phyloP scores from a whole-genome alignment of 2,329 filamentous ascomycete species.

The Fusarium avenaceum region DNA sequence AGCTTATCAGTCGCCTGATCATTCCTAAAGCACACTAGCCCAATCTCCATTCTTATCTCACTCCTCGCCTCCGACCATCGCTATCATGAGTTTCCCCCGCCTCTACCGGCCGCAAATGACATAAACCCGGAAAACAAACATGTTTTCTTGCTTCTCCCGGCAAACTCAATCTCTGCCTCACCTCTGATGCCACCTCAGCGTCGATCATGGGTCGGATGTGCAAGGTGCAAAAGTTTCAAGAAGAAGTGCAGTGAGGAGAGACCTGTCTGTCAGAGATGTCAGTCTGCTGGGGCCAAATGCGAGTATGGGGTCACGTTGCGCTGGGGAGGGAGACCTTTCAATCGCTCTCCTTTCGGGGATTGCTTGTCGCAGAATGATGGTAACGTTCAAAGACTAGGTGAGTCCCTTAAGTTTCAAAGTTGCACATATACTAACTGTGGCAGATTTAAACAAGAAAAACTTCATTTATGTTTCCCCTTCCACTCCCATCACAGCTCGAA shows the following conservation, averaged over 20 bases:
- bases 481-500: slow-evolving; percentile 8
- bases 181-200: slow-evolving; percentile 40
- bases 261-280: slow-evolving; percentile 35
- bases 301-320: slow-evolving; percentile 38
- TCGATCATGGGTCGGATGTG: slow-evolving; percentile 42
- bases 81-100: slow-evolving; percentile 19
- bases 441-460: slow-evolving; percentile 38
- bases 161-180: background rate
- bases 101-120: slow-evolving; percentile 6
- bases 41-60: slow-evolving; percentile 1
- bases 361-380: slow-evolving; percentile 36
- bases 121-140: slow-evolving; percentile 22
- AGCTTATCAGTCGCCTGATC: slow-evolving; percentile 21
- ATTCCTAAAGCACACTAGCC: slow-evolving; percentile 3
- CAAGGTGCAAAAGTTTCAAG: slow-evolving; percentile 42
- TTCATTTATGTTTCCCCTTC: slow-evolving; percentile 39
- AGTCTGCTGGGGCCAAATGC: slow-evolving; percentile 30
- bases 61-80: slow-evolving; percentile 10
- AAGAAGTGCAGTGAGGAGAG: slow-evolving; percentile 42
- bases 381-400: slow-evolving; percentile 32
- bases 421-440: background rate
- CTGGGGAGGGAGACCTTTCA: slow-evolving; percentile 37
- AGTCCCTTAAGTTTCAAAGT: fast-evolving
- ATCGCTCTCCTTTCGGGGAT: slow-evolving; percentile 36
- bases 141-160: slow-evolving; percentile 9